Evolutionary conservation across 768 basidiomycete genomes (phyloP), one percentile per base, ranked within the genome.

Genomic region (Collybia nuda): DNA sequence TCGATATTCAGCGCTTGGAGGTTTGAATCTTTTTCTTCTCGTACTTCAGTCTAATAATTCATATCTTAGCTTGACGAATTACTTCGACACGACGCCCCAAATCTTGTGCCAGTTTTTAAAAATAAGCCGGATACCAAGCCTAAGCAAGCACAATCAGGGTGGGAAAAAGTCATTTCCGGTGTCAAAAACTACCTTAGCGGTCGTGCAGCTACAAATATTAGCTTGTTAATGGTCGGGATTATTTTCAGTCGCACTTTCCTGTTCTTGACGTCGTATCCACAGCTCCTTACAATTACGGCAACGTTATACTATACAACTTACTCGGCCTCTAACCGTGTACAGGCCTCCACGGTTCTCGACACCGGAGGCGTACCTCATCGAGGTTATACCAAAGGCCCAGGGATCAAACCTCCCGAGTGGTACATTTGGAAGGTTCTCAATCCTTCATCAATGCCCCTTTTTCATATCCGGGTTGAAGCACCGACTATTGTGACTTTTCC

Each of bases 1-100:
- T 99, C 57, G 96, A 99, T 72, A 85, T 98, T 40, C 94, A 97
- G 57, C 84, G 96, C 40, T 70, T 99, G 21, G 96, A 96, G 72
- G 86, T 84, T 59, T 43, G 77, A n/a, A n/a, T n/a, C 14, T 4
- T 69, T 22, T 19, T 29, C 51, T 32, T 1, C 4, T 32, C 51
- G 47, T 28, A 45, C 15, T 45, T 51, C 7, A 7, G 40, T 54
- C 46, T 62, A 24, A 62, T 22, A 23, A 43, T 46, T 23, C 22
- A 40, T 40, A 40, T 46, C 6, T 36, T 57, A 94, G 88, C 77
- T 96, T 39, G 88, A 90, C 50, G 92, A 99, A 64, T 76, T 98
- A 8, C 72, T 97, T 18, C 80, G 82, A 6, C 91, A 91, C 62
- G 84, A 87, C 54, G 68, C 59, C 32, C 37, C 84, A 1, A 79